Evolutionary conservation across 345 rosid genomes (phyloP), one percentile per base, ranked within the genome.

Genomic region (Trapa bicornis): DNA sequence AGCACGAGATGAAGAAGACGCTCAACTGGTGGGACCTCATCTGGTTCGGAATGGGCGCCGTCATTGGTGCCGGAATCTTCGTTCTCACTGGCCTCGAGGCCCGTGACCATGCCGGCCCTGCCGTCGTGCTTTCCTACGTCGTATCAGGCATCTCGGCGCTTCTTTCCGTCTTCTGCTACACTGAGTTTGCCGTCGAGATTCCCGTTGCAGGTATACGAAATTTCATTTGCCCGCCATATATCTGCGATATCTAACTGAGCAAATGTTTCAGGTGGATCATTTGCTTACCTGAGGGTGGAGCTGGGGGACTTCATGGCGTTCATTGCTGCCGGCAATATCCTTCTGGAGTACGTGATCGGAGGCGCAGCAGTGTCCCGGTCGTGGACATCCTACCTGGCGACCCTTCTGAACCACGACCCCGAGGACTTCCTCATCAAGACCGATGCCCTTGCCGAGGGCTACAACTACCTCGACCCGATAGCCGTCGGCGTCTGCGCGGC

Each of bases 251-350:
- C 4, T 29, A 5, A 10, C 16, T 37, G 17, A 60, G 6, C 11
- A 0, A 0, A 2, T 0, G 61, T 22, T 33, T 65, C 69, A 47
- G 80, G 80, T 3, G 82, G 80, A 47, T 81, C 82, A n/a, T 78
- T 81, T 67, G 80, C 85, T 1, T 81, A 81, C 70, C 61, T 81
- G 16, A 78, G 96, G 73, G 87, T 92, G 41, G 98, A 92, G 77
- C 83, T 89, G 4, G 97, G 98, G 12, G 98, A 92, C 73, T 92
- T 92, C 78, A 70, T 86, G 73, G 96, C 97, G 37, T 92, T 88
- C 83, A 79, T 92, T 1, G 92, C 96, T 4, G 97, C 90, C 1
- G 98, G 94, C 58, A 92, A 92, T 83, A 88, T 92, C 39, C 75
- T 92, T 29, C 75, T 92, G 1, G 96, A 89, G 69, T 86, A 85